phyloP scores from a whole-genome alignment of 257 asterid species.

The Primulina tabacum region DNA sequence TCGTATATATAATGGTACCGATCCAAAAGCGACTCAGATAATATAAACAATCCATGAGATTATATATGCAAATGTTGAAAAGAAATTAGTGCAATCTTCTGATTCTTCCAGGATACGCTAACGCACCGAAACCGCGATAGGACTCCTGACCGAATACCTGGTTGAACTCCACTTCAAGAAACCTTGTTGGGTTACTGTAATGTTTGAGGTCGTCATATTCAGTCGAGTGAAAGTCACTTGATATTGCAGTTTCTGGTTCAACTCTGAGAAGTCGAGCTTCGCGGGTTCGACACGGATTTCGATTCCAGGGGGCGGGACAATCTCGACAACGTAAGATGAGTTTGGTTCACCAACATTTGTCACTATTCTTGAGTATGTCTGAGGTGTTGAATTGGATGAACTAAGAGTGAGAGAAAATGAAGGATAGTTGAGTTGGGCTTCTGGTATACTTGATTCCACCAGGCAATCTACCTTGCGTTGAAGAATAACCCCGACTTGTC shows the following conservation, averaged over 20 bases:
- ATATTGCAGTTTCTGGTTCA: constrained; percentile 19
- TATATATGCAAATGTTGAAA: too few relatives aligned
- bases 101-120: too few relatives aligned
- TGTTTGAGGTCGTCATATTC: background rate
- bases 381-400: background rate
- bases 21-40: too few relatives aligned
- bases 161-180: constrained; percentile 15
- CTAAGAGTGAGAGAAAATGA: constrained; percentile 20
- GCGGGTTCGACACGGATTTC: constrained; percentile 11
- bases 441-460: constrained; percentile 20
- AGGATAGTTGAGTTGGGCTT: constrained; percentile 29
- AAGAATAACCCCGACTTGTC: constrained; percentile 5
- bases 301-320: constrained; percentile 14
- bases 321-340: constrained; percentile 15
- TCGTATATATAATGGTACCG: too few relatives aligned
- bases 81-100: background rate
- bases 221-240: constrained; percentile 23
- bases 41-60: too few relatives aligned
- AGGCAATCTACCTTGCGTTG: constrained; percentile 30
- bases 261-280: constrained; percentile 13
- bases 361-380: constrained; percentile 23
- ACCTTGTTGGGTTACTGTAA: constrained; percentile 18
- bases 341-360: constrained; percentile 28
- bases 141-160: constrained; percentile 26
- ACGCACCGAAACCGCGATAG: constrained; percentile 11